These are phyloP conservation scores for Zizania latifolia DNA, from an alignment of 176 grass and related monocot species.

Conservation along the genomic window DNA sequence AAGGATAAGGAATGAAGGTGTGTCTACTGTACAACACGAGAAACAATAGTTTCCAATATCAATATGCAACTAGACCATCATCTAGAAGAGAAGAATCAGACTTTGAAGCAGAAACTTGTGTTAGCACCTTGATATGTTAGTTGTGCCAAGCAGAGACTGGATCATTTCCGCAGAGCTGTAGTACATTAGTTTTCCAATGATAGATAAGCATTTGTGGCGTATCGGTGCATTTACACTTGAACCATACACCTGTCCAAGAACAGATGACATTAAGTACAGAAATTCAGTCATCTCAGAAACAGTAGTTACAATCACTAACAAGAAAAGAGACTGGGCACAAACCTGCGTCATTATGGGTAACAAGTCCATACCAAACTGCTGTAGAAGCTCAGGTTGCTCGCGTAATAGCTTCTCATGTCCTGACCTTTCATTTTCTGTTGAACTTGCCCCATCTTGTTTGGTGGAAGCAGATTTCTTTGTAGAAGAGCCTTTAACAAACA, in stretches of 20 bases:
- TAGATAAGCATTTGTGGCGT: conserved; percentile 72
- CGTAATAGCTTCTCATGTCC: conserved; percentile 65
- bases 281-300: too few species aligned
- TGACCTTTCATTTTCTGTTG: conserved; percentile 41
- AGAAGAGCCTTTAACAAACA: conserved; percentile 48
- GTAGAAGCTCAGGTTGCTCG: conserved; percentile 85
- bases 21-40: too few species aligned
- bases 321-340: not conserved
- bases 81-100: too few species aligned
- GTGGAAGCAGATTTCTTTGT: conserved; percentile 43
- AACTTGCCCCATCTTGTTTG: conserved; percentile 45
- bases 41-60: too few species aligned
- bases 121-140: conserved; percentile 82
- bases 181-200: conserved; percentile 84
- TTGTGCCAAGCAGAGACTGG: conserved; percentile 54
- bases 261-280: too few species aligned
- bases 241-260: conserved; percentile 80
- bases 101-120: conserved; percentile 1
- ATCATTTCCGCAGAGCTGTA: conserved; percentile 86
- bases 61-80: too few species aligned
- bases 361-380: conserved; percentile 82
- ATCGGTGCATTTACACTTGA: conserved; percentile 73
- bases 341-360: conserved; percentile 83
- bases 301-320: too few species aligned
- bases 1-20: too few species aligned